A percentile compares a stretch with the other conserved stretches of the same genome.
phyloP scores from a whole-genome alignment of 768 basidiomycete genomes.

The Coprinopsis cinerea region DNA sequence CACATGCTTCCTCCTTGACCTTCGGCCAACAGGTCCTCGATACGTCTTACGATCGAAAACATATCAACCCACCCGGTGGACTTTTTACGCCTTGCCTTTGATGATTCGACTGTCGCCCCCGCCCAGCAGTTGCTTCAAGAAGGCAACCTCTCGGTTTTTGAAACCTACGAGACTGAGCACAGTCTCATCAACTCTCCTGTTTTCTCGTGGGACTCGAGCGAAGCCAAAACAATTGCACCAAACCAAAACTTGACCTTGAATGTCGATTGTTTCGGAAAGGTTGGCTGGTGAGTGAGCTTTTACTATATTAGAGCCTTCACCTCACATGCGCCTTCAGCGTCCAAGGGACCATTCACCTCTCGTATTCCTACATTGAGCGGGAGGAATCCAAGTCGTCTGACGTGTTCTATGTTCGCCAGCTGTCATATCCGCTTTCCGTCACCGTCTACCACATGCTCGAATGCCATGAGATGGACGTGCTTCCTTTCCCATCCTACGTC shows the following conservation, averaged over 20 bases:
- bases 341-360: conserved; percentile 69
- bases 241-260: conserved; percentile 65
- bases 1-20: conserved; percentile 2
- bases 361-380: conserved; percentile 70
- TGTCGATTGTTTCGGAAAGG: conserved; percentile 80
- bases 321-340: conserved; percentile 46
- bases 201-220: conserved; percentile 67
- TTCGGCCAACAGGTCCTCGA: conserved; percentile 52
- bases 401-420: conserved; percentile 79
- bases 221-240: conserved; percentile 49
- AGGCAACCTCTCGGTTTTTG: conserved; percentile 73
- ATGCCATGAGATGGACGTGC: conserved; percentile 75
- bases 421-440: conserved; percentile 84
- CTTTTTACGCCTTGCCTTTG: conserved; percentile 81
- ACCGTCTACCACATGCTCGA: conserved; percentile 96
- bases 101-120: conserved; percentile 81
- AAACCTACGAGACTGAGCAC: conserved; percentile 88
- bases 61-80: conserved; percentile 77
- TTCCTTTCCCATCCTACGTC: conserved; percentile 50
- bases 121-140: conserved; percentile 76
- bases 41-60: conserved; percentile 88
- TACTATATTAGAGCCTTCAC: conserved; percentile 2
- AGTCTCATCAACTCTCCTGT: conserved; percentile 72
- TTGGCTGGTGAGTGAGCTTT: conserved; percentile 73
- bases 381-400: conserved; percentile 29